Percentiles rank a stretch among this genome's conserved stretches.
Evolutionary conservation across 2,329 filamentous ascomycete species (phyloP).

Genomic region (Microthyrium microscopicum): DNA sequence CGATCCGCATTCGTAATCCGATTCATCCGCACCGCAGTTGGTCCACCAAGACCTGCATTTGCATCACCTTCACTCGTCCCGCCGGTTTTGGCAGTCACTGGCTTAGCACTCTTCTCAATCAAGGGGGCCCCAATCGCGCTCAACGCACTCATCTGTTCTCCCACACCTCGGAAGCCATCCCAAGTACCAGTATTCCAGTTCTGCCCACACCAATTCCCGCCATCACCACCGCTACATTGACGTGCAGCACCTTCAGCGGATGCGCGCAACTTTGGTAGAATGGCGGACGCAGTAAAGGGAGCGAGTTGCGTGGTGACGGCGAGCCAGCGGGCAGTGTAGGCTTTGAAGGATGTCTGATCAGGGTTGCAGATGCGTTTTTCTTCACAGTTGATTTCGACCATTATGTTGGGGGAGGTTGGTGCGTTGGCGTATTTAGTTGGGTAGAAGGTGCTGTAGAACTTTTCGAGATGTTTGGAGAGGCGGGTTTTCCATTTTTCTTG

Average conservation of each 20-base stretch:
- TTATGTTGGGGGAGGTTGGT: slow-evolving; percentile 36
- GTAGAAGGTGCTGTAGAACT: slow-evolving; percentile 24
- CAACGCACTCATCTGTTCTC: slow-evolving; percentile 55
- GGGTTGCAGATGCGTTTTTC: slow-evolving; percentile 36
- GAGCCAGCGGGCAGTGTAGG: slow-evolving; percentile 48
- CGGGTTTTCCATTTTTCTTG: slow-evolving; percentile 19
- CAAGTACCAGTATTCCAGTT: slow-evolving; percentile 39
- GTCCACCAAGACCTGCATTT: slow-evolving; percentile 17
- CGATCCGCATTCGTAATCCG: slow-evolving; percentile 42
- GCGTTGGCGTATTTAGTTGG: slow-evolving; percentile 48
- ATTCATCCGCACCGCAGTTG: slow-evolving; percentile 7
- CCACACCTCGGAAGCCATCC: slow-evolving; percentile 45
- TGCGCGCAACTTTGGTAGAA: slow-evolving; percentile 32
- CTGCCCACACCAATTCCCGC: slow-evolving; percentile 43
- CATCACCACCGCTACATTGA: slow-evolving; percentile 41
- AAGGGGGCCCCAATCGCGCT: slow-evolving; percentile 48
- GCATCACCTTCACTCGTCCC: slow-evolving; percentile 38
- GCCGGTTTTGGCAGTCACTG: slow-evolving; percentile 32
- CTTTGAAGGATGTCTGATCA: slow-evolving; percentile 54
- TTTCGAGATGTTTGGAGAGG: slow-evolving; percentile 21
- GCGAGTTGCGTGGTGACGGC: slow-evolving; percentile 40
- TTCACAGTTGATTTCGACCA: slow-evolving; percentile 54
- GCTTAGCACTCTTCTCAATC: slow-evolving; percentile 20
- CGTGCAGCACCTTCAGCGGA: slow-evolving; percentile 40
- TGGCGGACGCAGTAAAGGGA: slow-evolving; percentile 32